phyloP scores from a whole-genome alignment of 768 basidiomycete genomes.

The Panaeolus papilionaceus region DNA sequence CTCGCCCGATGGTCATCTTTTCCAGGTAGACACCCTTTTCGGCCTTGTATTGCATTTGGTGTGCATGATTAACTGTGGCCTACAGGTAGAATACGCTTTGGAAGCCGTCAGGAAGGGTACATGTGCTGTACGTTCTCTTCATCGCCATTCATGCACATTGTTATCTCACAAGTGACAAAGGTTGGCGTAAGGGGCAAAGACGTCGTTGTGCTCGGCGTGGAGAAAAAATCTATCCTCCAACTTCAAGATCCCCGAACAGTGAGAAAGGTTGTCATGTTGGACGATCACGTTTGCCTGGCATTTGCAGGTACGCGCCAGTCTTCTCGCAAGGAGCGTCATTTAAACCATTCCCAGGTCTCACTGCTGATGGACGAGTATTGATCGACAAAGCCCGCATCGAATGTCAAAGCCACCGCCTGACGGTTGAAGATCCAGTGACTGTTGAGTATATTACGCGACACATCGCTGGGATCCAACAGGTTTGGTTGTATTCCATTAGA shows the following conservation, averaged over 20 bases:
- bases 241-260: constrained; percentile 98
- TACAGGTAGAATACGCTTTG: constrained; percentile 96
- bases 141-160: background rate
- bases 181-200: constrained; percentile 96
- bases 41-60: constrained; percentile 13
- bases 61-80: background rate
- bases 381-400: constrained; percentile 98
- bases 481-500: constrained; percentile 33
- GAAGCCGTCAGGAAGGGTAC: constrained; percentile 98
- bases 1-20: constrained; percentile 98
- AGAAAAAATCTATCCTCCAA: constrained; percentile 98
- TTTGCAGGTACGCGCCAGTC: constrained; percentile 82
- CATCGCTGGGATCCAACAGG: constrained; percentile 99
- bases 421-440: constrained; percentile 97
- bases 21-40: constrained; percentile 68
- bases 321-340: constrained; percentile 15
- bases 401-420: constrained; percentile 96
- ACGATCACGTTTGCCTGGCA: constrained; percentile 96
- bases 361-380: constrained; percentile 95
- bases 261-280: constrained; percentile 97
- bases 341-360: constrained; percentile 70
- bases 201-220: constrained; percentile 95
- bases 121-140: constrained; percentile 73
- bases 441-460: constrained; percentile 99
- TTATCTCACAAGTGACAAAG: constrained; percentile 44